Base-by-base conservation (phyloP, 225 moss, liverwort and hornwort genomes). In the Bryum argenteum region DNA sequence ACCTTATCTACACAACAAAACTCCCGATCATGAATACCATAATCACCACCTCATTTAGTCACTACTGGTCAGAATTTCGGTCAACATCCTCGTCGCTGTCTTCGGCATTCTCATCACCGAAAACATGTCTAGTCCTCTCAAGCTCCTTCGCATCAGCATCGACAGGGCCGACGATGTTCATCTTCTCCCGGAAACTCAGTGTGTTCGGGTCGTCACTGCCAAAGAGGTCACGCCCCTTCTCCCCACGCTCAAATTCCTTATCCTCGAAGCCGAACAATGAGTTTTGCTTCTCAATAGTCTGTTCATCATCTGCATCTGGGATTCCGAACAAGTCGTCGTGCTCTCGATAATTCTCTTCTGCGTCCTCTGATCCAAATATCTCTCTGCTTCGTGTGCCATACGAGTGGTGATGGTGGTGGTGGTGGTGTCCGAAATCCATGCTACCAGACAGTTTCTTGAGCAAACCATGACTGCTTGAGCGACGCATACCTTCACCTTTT, bases 211-310 rank as follows among this genome's bases (percentile, higher is more conserved):
- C 81, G 20, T 69, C 65, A 28, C 40, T 20, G 53, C 81, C 74
- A 39, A 56, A 56, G 5, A 77, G 60, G 44, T 74, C 70, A 41
- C 21, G 70, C 60, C 74, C 74, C 38, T 69, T 69, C 53, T 61
- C 47, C 14, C 61, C 52, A n/a, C 18, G 0, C 42, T 82, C 82
- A 24, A 71, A 82, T 16, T 75, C 50, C 0, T 9, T 70, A 1
- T 78, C 75, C 44, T 82, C 78, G 19, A 37, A 62, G 24, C 82
- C 75, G 37, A 78, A 82, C 22, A 53, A 28, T 2, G 69, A 70
- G 55, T 71, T 62, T 0, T 11, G 61, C 43, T 50, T 59, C 14
- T 79, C 66, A 19, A 23, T 8, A 3, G 17, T 67, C 37, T 38
- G 54, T 10, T 40, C 39, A 17, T 37, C 0, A 21, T 57, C 57